Evolutionary conservation across 352 stramenopile species (phyloP), one percentile per base, ranked within the genome.

Genomic region (Pythium phragmitis): DNA sequence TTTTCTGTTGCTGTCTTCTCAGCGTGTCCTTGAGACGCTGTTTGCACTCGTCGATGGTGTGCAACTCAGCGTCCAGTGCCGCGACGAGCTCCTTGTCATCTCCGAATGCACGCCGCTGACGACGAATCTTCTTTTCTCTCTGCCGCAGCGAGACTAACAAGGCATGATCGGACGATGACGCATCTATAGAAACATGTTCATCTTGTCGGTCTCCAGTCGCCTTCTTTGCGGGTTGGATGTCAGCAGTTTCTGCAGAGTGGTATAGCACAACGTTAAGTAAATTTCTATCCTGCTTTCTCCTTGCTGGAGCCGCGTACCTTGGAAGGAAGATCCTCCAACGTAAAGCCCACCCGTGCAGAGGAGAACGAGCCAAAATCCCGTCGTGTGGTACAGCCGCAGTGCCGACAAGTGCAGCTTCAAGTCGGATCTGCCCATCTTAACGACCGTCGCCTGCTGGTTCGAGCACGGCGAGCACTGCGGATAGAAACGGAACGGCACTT

Each of bases 381-480:
- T 88, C 21, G 67, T 71, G 70, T 96, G 85, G 62, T 96, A 93
- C 41, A 84, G 52, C 17, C 87, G 83, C 53, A 92, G 66, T 1
- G 79, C 78, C 49, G 57, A 37, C 17, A 94, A 52, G 51, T 96
- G 87, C 46, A 84, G 73, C 54, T 87, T 84, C 34, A 93, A 68
- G 77, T 89, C 54, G 67, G 75, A 70, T 79, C 81, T 61, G 60
- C 63, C 82, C 50, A 84, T 75, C 61, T 90, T 91, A 36, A 91
- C 85, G 16, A 87, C 71, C 7, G 57, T 70, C 12, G 65, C 73
- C 56, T 91, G 85, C 56, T 88, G 72, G 67, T 93, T 96, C 28
- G 87, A 96, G 72, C 87, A 96, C 42, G 74, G 63, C 49, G 88
- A 76, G 56, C 87, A 96, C 68, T 96, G 87, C 39, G 87, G 87